Percentiles rank a stretch among this genome's conserved stretches.
phyloP scores from a whole-genome alignment of 140 eudicot species.

The Cichorium intybus region DNA sequence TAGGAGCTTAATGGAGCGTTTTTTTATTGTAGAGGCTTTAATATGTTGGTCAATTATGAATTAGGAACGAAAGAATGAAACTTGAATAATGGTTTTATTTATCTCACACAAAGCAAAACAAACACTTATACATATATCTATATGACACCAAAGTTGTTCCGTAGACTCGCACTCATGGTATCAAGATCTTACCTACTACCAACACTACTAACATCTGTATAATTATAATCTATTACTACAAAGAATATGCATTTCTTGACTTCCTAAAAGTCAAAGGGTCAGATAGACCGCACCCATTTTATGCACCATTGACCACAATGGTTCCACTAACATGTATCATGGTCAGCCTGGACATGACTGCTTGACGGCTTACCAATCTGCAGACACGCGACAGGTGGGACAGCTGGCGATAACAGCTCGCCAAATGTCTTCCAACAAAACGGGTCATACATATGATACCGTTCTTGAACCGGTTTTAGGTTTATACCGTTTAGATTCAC shows the following conservation, averaged over 20 bases:
- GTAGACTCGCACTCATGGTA: constrained; percentile 13
- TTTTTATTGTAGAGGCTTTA: no score
- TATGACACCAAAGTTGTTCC: constrained; percentile 29
- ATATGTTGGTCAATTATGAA: background rate
- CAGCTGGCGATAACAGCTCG: constrained; percentile 46
- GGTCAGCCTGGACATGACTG: constrained; percentile 45
- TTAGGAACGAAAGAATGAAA: background rate
- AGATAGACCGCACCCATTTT: constrained; percentile 26
- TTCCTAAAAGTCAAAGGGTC: constrained; percentile 25
- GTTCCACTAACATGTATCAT: constrained; percentile 35
- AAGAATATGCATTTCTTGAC: constrained; percentile 43
- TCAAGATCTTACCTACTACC: constrained; percentile 15
- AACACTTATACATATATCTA: constrained; percentile 23
- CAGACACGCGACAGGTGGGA: constrained; percentile 64
- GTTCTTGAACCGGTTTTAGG: constrained; percentile 44
- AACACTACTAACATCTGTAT: constrained; percentile 34
- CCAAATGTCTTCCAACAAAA: constrained; percentile 80
- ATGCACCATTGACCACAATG: constrained; percentile 15
- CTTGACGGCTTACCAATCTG: constrained; percentile 49
- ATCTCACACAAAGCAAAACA: constrained; percentile 29
- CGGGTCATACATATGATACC: constrained; percentile 42
- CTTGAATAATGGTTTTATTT: constrained; percentile 16
- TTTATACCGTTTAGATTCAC: constrained; percentile 55
- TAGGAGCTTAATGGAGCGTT: no score
- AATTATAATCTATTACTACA: constrained; percentile 40